These are phyloP conservation scores for Dujonia santamariae DNA, from an alignment of 1,139 yeast genomes.

Conservation along the genomic window DNA sequence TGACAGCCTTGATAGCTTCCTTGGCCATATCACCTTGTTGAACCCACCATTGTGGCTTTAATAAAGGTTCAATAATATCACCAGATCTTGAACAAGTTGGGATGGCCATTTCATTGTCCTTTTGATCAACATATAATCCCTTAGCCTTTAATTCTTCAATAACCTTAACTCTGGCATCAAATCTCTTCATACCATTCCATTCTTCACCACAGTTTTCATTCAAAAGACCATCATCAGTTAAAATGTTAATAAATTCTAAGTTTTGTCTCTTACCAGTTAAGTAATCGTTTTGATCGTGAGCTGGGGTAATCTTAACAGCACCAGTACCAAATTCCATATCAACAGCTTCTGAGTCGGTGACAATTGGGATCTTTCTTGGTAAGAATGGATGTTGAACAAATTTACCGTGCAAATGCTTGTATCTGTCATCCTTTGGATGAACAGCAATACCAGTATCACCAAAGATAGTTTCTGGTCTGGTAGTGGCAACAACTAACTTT, in stretches of 20 bases:
- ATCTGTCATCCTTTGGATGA: constrained; percentile 91
- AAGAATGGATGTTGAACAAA: constrained; percentile 87
- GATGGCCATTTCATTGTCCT: constrained; percentile 92
- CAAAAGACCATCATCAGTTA: constrained; percentile 88
- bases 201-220: constrained; percentile 89
- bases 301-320: constrained; percentile 98
- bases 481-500: constrained; percentile 87
- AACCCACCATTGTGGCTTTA: constrained; percentile 99
- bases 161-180: constrained; percentile 86
- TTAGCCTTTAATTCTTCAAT: constrained; percentile 74
- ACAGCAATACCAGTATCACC: constrained; percentile 99
- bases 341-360: constrained; percentile 89
- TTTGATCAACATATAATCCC: constrained; percentile 77
- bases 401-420: constrained; percentile 92
- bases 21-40: constrained; percentile 86
- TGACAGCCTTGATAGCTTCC: constrained; percentile 84
- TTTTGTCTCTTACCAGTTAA: constrained; percentile 91
- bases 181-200: constrained; percentile 88
- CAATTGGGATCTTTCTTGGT: constrained; percentile 80
- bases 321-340: constrained; percentile 99
- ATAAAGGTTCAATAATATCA: constrained; percentile 90
- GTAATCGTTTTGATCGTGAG: constrained; percentile 97
- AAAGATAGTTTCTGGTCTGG: constrained; percentile 97
- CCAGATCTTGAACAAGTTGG: constrained; percentile 96
- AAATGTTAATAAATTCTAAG: constrained; percentile 82